Evolutionary conservation across 2,329 filamentous ascomycete genomes (phyloP).

Genomic region (Sphaerulina vaccinii): DNA sequence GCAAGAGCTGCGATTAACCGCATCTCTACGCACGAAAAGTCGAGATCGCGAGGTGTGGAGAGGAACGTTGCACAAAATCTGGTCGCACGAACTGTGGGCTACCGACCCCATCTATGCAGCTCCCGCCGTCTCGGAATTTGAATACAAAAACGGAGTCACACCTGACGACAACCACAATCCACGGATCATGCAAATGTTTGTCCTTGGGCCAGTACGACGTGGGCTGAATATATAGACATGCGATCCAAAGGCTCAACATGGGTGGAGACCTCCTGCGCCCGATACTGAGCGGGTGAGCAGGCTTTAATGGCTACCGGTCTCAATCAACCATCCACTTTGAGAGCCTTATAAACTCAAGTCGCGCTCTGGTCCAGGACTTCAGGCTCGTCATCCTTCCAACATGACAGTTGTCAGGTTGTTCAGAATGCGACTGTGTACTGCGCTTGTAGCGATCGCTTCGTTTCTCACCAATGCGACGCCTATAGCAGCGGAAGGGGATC

Average conservation of each 20-base stretch:
- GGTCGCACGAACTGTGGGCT: slow-evolving; percentile 18
- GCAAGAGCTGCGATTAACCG: slow-evolving; percentile 8
- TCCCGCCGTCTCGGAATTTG: slow-evolving; percentile 19
- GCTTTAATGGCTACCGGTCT: background rate
- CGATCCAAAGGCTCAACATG: background rate
- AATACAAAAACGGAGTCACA: slow-evolving; percentile 20
- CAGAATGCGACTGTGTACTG: slow-evolving; percentile 4
- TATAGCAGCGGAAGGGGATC: background rate
- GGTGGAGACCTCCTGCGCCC: slow-evolving; percentile 16
- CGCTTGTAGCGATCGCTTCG: slow-evolving; percentile 2
- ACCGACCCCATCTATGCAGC: slow-evolving; percentile 15
- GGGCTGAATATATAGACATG: slow-evolving; percentile 17
- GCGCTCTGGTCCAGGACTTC: background rate
- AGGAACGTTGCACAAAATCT: slow-evolving; percentile 12
- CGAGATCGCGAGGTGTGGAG: slow-evolving; percentile 4
- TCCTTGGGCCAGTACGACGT: slow-evolving; percentile 16
- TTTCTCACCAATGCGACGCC: slow-evolving; percentile 3
- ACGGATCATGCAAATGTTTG: slow-evolving; percentile 18
- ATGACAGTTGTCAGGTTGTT: background rate
- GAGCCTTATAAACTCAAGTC: background rate
- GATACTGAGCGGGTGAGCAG: background rate
- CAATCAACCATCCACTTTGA: background rate
- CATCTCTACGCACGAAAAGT: slow-evolving; percentile 4
- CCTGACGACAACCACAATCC: slow-evolving; percentile 19
- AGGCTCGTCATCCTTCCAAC: background rate